Evolutionary conservation across 805 yeast species (phyloP).

Genomic region (Ogataea methylovora): DNA sequence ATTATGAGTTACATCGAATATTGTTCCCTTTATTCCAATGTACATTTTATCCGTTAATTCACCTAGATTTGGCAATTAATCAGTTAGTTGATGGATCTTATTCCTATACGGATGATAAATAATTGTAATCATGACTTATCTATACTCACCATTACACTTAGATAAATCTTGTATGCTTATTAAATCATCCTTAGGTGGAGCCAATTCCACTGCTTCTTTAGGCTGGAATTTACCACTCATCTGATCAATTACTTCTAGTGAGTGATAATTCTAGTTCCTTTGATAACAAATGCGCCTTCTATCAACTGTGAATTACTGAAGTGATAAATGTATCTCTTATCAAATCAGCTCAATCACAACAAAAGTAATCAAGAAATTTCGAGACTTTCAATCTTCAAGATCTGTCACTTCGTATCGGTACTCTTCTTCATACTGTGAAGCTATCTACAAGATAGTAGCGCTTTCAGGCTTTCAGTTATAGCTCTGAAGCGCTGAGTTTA

Average conservation of each 20-base stretch:
- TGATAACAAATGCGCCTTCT: too few relatives aligned
- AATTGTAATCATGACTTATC: not conserved
- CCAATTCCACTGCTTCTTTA: slow-evolving; percentile 42
- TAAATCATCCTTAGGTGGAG: slow-evolving; percentile 39
- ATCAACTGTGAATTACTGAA: too few relatives aligned
- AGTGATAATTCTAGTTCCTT: too few relatives aligned
- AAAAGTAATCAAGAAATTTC: too few relatives aligned
- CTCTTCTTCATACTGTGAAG: too few relatives aligned
- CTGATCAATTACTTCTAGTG: not conserved
- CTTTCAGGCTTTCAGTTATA: too few relatives aligned
- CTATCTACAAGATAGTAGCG: too few relatives aligned
- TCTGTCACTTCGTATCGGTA: too few relatives aligned
- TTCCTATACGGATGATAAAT: slow-evolving; percentile 2
- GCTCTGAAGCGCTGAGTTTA: too few relatives aligned
- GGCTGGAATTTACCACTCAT: slow-evolving; percentile 38
- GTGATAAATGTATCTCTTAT: too few relatives aligned
- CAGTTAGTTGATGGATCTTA: not conserved
- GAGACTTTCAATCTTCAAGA: too few relatives aligned
- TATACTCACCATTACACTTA: slow-evolving; percentile 36
- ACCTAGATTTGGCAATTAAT: slow-evolving; percentile 20
- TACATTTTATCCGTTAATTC: slow-evolving; percentile 40
- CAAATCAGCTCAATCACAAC: too few relatives aligned
- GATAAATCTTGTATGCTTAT: slow-evolving; percentile 36
- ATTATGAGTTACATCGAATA: slow-evolving; percentile 73
- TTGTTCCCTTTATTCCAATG: slow-evolving; percentile 68